phyloP scores from a whole-genome alignment of 306 rosid genomes.

The Macrotyloma uniflorum region DNA sequence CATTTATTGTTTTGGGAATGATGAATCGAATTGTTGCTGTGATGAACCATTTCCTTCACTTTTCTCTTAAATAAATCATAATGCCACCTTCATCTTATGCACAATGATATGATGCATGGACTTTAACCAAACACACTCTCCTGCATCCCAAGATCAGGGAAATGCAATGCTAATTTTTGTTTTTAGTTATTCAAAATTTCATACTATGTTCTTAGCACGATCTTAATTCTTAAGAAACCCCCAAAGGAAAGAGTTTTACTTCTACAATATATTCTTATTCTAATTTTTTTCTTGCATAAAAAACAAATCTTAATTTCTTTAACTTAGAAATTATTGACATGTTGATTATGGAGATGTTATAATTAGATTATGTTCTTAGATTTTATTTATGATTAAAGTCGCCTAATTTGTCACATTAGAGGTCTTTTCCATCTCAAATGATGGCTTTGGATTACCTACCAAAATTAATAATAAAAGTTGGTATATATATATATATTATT shows the following conservation, averaged over 20 bases:
- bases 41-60: background rate
- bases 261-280: too few relatives aligned
- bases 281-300: too few relatives aligned
- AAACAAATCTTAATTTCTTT: too few relatives aligned
- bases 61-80: background rate
- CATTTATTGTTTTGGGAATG: background rate
- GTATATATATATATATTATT: background rate
- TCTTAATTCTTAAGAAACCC: background rate
- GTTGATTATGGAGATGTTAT: too few relatives aligned
- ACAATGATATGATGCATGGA: background rate
- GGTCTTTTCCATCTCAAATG: background rate
- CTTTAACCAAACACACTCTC: background rate
- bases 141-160: background rate
- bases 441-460: background rate
- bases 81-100: background rate
- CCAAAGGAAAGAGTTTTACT: background rate
- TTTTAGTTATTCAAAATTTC: background rate
- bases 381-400: too few relatives aligned
- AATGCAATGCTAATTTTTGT: background rate
- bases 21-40: background rate
- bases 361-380: too few relatives aligned
- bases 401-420: constrained; percentile 16
- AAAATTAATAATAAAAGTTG: background rate
- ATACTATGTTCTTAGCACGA: background rate
- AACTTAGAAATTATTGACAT: too few relatives aligned